Conservation (phyloP, 768 basidiomycete species). For the Termitomyces sp. region DNA sequence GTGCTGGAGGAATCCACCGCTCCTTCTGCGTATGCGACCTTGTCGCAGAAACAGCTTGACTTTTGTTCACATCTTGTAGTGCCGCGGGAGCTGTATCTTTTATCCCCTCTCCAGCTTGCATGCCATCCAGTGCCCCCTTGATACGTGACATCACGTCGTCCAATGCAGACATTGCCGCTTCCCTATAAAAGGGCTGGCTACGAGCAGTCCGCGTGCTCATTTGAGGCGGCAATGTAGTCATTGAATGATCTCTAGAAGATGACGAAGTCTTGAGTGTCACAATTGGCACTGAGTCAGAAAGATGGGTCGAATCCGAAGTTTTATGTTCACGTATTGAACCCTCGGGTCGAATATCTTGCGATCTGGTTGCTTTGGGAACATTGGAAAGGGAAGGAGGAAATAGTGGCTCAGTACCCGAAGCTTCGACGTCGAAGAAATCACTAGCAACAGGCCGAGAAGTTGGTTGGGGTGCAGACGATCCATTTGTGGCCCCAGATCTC, state of each 20-base stretch:
- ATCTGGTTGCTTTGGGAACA: conserved; percentile 32
- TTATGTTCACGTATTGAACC: not conserved
- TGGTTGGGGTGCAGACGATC: conserved; percentile 15
- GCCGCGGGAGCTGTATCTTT: conserved; percentile 24
- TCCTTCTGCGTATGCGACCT: conserved; percentile 33
- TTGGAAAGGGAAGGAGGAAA: conserved; percentile 31
- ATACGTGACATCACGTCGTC: conserved; percentile 85
- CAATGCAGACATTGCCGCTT: conserved; percentile 65
- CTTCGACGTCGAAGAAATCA: conserved; percentile 66
- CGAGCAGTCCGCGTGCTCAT: conserved; percentile 34
- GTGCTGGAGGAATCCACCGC: conserved; percentile 58
- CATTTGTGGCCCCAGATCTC: conserved; percentile 21
- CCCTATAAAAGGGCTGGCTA: conserved; percentile 40
- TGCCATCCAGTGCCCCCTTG: conserved; percentile 71
- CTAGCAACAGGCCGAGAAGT: conserved; percentile 54
- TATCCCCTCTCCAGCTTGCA: conserved; percentile 46
- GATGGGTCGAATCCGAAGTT: not conserved
- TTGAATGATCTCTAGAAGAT: conserved; percentile 22
- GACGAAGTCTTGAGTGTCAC: not conserved
- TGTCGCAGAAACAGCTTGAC: conserved; percentile 15
- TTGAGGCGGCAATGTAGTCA: conserved; percentile 22
- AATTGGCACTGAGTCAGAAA: not conserved
- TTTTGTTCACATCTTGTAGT: conserved; percentile 22
- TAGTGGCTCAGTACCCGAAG: conserved; percentile 8
- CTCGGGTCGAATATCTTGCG: conserved; percentile 2